phyloP scores from a whole-genome alignment of 1,139 yeast species.

The Pichia sp. region DNA sequence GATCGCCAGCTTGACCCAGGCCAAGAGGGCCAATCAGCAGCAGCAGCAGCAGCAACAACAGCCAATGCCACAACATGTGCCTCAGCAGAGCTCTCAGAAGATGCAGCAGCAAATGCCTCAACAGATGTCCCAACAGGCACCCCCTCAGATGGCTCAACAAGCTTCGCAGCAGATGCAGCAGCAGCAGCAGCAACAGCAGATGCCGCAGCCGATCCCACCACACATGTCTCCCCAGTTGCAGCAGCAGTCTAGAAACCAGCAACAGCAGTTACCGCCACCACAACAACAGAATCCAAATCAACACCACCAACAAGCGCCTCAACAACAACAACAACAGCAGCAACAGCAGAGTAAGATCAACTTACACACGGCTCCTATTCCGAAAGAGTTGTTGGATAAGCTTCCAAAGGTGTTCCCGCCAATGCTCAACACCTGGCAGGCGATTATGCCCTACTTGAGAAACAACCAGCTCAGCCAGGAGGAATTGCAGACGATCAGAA shows the following conservation, averaged over 20 bases:
- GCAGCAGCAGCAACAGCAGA: constrained; percentile 13
- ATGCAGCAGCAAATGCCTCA: constrained; percentile 7
- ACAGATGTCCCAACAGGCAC: constrained; percentile 14
- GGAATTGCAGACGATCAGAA: constrained; percentile 53
- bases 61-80: constrained; percentile 10
- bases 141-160: constrained; percentile 14
- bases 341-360: constrained; percentile 32
- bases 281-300: constrained; percentile 15
- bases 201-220: constrained; percentile 1
- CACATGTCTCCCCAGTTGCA: constrained; percentile 17
- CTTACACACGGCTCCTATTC: constrained; percentile 63
- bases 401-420: constrained; percentile 74
- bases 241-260: constrained; percentile 12
- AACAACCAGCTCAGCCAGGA: constrained; percentile 51
- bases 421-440: constrained; percentile 81
- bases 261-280: constrained; percentile 17
- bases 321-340: constrained; percentile 21
- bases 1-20: constrained; percentile 30
- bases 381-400: constrained; percentile 63
- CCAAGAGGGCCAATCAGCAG: constrained; percentile 20
- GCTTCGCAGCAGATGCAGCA: constrained; percentile 12
- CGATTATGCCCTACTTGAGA: constrained; percentile 66
- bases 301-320: constrained; percentile 22
- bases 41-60: constrained; percentile 8
- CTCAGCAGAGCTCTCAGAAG: constrained; percentile 13